phyloP scores from a whole-genome alignment of 768 basidiomycete species.

The Mrakia blollopis region DNA sequence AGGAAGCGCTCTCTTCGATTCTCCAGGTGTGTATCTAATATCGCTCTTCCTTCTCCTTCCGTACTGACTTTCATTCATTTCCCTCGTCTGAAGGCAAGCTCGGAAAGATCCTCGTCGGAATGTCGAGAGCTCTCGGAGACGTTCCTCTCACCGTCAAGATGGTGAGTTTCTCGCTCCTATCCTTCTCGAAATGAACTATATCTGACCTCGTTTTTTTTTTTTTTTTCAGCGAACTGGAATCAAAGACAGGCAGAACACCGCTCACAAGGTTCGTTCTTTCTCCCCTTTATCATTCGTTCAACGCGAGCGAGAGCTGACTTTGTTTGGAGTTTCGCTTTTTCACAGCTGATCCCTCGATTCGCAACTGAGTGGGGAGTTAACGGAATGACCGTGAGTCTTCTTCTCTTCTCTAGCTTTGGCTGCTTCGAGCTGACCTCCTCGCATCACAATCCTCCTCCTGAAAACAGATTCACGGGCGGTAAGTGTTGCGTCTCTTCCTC shows the following conservation, averaged over 20 bases:
- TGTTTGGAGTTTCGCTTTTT: background rate
- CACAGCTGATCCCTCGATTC: slow-evolving; percentile 68
- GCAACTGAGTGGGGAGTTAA: slow-evolving; percentile 54
- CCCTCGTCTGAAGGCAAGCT: slow-evolving; percentile 52
- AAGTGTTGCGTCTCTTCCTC: no score
- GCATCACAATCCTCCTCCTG: slow-evolving; percentile 45
- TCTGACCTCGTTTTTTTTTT: background rate
- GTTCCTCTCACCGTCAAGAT: slow-evolving; percentile 62
- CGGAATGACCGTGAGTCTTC: slow-evolving; percentile 51
- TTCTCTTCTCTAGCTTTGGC: slow-evolving; percentile 22
- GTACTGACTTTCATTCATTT: slow-evolving; percentile 48
- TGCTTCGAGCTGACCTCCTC: slow-evolving; percentile 22
- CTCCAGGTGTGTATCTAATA: background rate
- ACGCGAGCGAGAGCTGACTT: background rate
- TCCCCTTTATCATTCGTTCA: background rate
- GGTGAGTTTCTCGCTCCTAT: slow-evolving; percentile 32
- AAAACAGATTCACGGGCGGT: no score
- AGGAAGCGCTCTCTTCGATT: slow-evolving; percentile 10
- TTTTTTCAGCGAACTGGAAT: slow-evolving; percentile 66
- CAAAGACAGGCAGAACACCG: slow-evolving; percentile 71
- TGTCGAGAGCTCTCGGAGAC: slow-evolving; percentile 84
- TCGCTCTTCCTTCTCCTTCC: slow-evolving; percentile 23
- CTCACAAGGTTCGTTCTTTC: slow-evolving; percentile 57
- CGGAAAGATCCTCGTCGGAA: slow-evolving; percentile 80
- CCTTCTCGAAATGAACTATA: background rate